Base-by-base conservation (phyloP, 306 rosid species). In the Cucurbita moschata region DNA sequence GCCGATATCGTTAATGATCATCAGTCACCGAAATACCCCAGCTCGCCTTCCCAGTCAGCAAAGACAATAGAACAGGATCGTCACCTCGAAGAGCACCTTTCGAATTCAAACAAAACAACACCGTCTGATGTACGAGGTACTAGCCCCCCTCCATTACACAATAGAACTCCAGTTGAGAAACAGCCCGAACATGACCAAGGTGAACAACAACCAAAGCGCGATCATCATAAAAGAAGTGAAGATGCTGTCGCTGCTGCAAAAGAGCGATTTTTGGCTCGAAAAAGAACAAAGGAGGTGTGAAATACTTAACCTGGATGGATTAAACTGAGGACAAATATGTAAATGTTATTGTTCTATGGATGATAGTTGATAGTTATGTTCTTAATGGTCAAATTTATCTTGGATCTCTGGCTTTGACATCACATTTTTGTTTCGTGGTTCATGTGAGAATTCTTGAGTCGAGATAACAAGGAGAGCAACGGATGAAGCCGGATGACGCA, bases 201-300 rank as follows among this genome's bases (percentile, higher is more conserved):
- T 73, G 84, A 81, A 44, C 77, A 81, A 77, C 90, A 80, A 75
- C 92, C 82, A 16, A 82, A 80, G 74, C 77, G 60, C 0, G 83
- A 81, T 72, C 96, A 86, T 81, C 96, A 90, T 78, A 94, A 90
- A 81, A 85, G 97, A 80, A 83, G 51, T 77, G 86, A 81, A 77
- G 95, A 87, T 81, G 88, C 90, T 0, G 42, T 90, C 30, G 80
- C 89, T 60, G 90, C 96, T 0, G 96, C 98, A 0, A 87, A 84
- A 81, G 97, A 90, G 60, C 90, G 98, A 21, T 90, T 85, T 77
- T 76, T 89, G 82, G 88, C 96, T 2, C 88, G 92, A 19, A 94
- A 90, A 82, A 91, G 74, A 75, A 82, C 87, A 1, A 90, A 85
- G 76, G 84, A 85, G 51, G 77, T 75, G 72, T 88, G 42, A 68